Percentiles rank a stretch among this genome's conserved stretches.
Evolutionary conservation across 345 rosid genomes (phyloP).

Genomic region (Pelargonium nanum): DNA sequence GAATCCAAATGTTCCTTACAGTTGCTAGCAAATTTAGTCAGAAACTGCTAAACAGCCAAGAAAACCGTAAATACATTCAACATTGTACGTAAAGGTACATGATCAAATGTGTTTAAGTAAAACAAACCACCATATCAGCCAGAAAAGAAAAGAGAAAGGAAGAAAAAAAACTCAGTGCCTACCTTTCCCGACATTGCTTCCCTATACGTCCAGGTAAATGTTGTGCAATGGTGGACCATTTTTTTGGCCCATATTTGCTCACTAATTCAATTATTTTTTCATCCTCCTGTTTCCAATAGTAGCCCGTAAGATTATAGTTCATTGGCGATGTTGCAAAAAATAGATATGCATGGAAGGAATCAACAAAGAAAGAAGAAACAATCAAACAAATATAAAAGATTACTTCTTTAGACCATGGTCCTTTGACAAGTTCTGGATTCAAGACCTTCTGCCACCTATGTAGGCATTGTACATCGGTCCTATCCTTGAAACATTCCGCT

Average conservation of each 20-base stretch:
- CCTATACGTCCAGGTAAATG: conserved; percentile 97
- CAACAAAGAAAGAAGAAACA: conserved; percentile 7
- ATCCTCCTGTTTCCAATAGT: conserved; percentile 58
- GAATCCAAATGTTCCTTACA: conserved; percentile 9
- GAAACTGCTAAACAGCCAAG: neutral
- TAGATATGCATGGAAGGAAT: conserved; percentile 1
- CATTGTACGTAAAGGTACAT: neutral
- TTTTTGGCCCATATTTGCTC: conserved; percentile 76
- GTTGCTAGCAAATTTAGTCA: conserved; percentile 1
- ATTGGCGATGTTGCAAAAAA: neutral
- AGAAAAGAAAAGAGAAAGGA: conserved; percentile 5
- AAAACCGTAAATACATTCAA: neutral
- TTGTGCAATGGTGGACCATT: conserved; percentile 96
- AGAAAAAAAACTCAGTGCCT: conserved; percentile 5
- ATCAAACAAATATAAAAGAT: conserved; percentile 9
- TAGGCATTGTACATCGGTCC: conserved; percentile 98
- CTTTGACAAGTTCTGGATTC: conserved; percentile 97
- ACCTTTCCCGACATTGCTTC: conserved; percentile 98
- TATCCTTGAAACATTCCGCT: conserved; percentile 99
- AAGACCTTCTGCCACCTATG: conserved; percentile 99
- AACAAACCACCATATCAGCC: neutral
- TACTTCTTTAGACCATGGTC: conserved; percentile 99
- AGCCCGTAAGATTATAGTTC: conserved; percentile 8
- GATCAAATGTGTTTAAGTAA: conserved; percentile 1
- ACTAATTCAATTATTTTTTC: conserved; percentile 74